Evolutionary conservation across 768 basidiomycete genomes (phyloP).

Genomic region (Leucosporidium scottii): DNA sequence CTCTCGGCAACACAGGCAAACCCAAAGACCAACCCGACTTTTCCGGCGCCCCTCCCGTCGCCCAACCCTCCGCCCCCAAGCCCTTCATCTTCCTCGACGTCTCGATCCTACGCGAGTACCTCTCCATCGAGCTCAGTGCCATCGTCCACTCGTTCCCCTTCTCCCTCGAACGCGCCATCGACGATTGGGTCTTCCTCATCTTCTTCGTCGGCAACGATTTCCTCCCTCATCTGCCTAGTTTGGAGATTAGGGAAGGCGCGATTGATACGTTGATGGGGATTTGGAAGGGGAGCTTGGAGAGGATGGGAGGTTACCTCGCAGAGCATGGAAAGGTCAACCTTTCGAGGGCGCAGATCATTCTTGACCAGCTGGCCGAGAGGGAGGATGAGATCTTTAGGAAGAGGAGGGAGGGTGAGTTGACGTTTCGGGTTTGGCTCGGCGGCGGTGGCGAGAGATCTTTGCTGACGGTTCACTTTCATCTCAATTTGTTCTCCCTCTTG

Average conservation of each 20-base stretch:
- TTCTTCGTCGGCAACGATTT: conserved; percentile 99
- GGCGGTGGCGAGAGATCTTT: conserved; percentile 11
- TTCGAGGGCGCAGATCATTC: conserved; percentile 79
- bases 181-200: conserved; percentile 99
- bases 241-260: conserved; percentile 98
- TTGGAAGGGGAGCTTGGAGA: conserved; percentile 84
- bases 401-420: conserved; percentile 73
- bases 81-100: conserved; percentile 99
- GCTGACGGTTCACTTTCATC: too few species aligned
- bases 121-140: conserved; percentile 88
- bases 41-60: conserved; percentile 22
- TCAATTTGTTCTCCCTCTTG: too few species aligned
- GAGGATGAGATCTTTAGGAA: conserved; percentile 94
- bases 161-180: conserved; percentile 90
- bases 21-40: conserved; percentile 41
- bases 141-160: conserved; percentile 72
- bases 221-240: conserved; percentile 90
- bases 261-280: conserved; percentile 95
- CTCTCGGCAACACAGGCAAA: not conserved
- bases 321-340: conserved; percentile 85
- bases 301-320: conserved; percentile 96
- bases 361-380: conserved; percentile 85
- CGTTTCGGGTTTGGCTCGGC: too few species aligned
- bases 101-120: conserved; percentile 88
- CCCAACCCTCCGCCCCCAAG: conserved; percentile 57